phyloP scores from a whole-genome alignment of 2,329 filamentous ascomycete genomes.

The Cladosporium sp. region DNA sequence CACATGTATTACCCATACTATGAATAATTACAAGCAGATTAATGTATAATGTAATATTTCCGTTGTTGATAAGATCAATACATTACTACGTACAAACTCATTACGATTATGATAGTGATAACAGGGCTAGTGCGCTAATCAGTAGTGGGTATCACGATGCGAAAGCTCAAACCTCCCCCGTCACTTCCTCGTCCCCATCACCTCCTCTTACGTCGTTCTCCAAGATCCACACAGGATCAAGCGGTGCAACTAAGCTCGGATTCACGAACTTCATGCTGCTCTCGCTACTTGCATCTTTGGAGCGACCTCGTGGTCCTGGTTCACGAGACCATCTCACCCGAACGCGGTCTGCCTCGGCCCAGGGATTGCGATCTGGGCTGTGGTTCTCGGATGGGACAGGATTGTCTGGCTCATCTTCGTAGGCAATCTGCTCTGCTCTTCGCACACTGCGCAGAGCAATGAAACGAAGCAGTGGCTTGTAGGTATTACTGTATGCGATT shows the following conservation, averaged over 20 bases:
- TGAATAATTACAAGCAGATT: too few relatives aligned
- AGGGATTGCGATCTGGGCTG: conserved; percentile 37
- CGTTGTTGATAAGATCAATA: too few relatives aligned
- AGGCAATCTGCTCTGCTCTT: conserved; percentile 50
- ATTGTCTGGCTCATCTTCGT: conserved; percentile 27
- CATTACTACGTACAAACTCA: background rate
- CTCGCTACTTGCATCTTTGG: conserved; percentile 68
- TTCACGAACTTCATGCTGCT: conserved; percentile 69
- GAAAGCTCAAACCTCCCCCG: background rate
- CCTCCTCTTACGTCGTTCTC: conserved; percentile 12
- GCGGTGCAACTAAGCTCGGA: conserved; percentile 64
- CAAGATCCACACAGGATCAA: conserved; percentile 28
- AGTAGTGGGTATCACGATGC: conserved; percentile 7
- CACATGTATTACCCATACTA: background rate
- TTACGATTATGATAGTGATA: background rate
- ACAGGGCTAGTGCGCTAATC: background rate
- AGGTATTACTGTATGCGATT: conserved; percentile 74
- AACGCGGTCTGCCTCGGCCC: conserved; percentile 24
- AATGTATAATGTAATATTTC: too few relatives aligned
- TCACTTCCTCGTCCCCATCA: background rate
- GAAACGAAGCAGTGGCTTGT: conserved; percentile 84
- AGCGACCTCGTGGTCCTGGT: conserved; percentile 40
- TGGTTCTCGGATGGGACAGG: background rate
- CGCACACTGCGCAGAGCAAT: conserved; percentile 87
- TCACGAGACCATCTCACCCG: conserved; percentile 13